Base-by-base conservation (phyloP, 306 rosid species). In the Medicago truncatula region DNA sequence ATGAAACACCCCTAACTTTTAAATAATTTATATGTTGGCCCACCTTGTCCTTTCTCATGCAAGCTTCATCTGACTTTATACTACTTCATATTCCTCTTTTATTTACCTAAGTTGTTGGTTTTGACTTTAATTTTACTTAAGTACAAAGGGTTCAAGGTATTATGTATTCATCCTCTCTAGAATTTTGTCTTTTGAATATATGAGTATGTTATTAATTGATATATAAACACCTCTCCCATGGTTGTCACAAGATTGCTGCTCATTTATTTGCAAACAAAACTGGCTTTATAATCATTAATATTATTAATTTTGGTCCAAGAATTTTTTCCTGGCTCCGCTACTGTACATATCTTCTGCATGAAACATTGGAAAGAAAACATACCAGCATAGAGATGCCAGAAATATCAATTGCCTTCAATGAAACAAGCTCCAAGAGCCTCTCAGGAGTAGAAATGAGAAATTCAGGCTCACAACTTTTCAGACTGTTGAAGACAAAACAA, bases 381-480 rank as follows among this genome's bases (percentile, higher is more conserved):
- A 92, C 99, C 97, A 92, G 85, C 86, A 89, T 79, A 36, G 97
- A 88, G 69, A 90, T 89, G 23, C 88, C 89, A 59, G 99, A 92
- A 78, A 95, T 88, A 80, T 95, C 97, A 74, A 95, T 71, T 17
- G 97, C 97, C 84, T 92, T 83, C 86, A 71, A 57, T n/a, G 91
- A 80, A 75, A 92, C 87, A 77, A 95, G 97, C 84, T 92, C 92
- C 87, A 92, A 67, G 66, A 95, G 97, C 83, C 99, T 95, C 89
- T 86, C 99, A 44, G 99, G 96, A 67, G 99, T 92, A 76, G 97
- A 70, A 76, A 95, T 90, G 70, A 95, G 91, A 76, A 95, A 86
- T 86, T 95, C 98, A 66, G 98, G 98, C 80, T 95, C 98, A 39
- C 97, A 92, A 85, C 86, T 87, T 82, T 80, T 87, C 76, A 92